A percentile compares a stretch with the other conserved stretches of the same genome.
These are phyloP conservation scores for Neofusicoccum laricinum DNA, from an alignment of 2,329 filamentous ascomycete species.

Conservation along the genomic window DNA sequence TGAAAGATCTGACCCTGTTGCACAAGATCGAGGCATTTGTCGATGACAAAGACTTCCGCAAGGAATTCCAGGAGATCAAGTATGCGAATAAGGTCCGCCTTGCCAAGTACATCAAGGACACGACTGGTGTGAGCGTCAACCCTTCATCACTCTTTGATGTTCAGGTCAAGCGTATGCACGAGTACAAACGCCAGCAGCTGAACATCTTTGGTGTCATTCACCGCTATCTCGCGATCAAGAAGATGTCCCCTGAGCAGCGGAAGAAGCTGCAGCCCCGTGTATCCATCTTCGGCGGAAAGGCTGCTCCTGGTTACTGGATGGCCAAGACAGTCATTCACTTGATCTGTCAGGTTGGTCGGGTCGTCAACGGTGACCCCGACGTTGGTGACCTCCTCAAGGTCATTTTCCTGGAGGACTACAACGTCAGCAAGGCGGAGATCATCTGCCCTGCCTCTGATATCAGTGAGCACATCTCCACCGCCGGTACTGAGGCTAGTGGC, in stretches of 20 bases:
- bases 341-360: slow-evolving; percentile 83
- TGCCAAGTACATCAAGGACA: slow-evolving; percentile 84
- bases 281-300: slow-evolving; percentile 96
- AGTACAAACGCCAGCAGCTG: slow-evolving; percentile 98
- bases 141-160: slow-evolving; percentile 89
- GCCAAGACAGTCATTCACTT: slow-evolving; percentile 98
- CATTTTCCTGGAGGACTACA: slow-evolving; percentile 96
- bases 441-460: slow-evolving; percentile 93
- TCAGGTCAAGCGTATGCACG: slow-evolving; percentile 98
- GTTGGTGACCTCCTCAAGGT: slow-evolving; percentile 95
- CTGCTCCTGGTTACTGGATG: slow-evolving; percentile 99
- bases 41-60: slow-evolving; percentile 85
- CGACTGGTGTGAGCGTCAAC: slow-evolving; percentile 78
- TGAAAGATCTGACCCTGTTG: slow-evolving; percentile 85
- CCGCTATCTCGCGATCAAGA: slow-evolving; percentile 86
- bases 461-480: slow-evolving; percentile 97
- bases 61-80: slow-evolving; percentile 96
- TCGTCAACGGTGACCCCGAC: slow-evolving; percentile 90
- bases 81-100: slow-evolving; percentile 91
- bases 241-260: slow-evolving; percentile 74
- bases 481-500: slow-evolving; percentile 83
- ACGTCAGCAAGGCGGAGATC: slow-evolving; percentile 98
- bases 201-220: slow-evolving; percentile 99
- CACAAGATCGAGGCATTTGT: slow-evolving; percentile 81
- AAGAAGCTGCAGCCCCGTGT: slow-evolving; percentile 87